Conservation (phyloP, 306 rosid genomes). For the Heteromeles arbutifolia region DNA sequence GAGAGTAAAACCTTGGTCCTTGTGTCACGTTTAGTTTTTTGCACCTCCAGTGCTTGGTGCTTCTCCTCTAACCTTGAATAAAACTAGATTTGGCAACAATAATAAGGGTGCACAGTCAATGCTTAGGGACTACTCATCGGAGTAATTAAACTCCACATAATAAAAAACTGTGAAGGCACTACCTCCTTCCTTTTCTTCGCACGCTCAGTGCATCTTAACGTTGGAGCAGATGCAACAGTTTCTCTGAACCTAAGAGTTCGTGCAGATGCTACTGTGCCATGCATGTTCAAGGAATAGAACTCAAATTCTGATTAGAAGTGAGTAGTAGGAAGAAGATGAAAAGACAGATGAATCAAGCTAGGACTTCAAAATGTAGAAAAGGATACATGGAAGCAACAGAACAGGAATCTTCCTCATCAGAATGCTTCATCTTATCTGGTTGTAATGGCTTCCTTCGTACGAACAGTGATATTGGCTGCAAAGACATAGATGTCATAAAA, state of each 20-base stretch:
- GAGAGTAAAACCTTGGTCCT: constrained; percentile 67
- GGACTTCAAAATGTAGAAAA: constrained; percentile 28
- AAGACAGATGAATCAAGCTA: neutral
- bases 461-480: constrained; percentile 58
- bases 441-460: constrained; percentile 62
- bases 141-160: constrained; percentile 7
- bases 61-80: constrained; percentile 84
- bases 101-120: neutral
- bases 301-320: constrained; percentile 19
- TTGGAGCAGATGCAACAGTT: constrained; percentile 70
- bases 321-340: neutral
- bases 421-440: constrained; percentile 76
- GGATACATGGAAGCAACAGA: constrained; percentile 84
- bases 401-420: constrained; percentile 87
- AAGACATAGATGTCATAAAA: constrained; percentile 6
- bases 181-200: constrained; percentile 97
- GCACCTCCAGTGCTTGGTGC: constrained; percentile 80
- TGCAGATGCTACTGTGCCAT: constrained; percentile 48
- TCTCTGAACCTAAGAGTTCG: constrained; percentile 42
- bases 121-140: neutral
- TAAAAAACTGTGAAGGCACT: constrained; percentile 13
- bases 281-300: constrained; percentile 36
- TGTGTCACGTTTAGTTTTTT: constrained; percentile 79
- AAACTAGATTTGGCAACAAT: constrained; percentile 41
- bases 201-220: constrained; percentile 66